Conservation (phyloP, 805 yeast genomes). For the Alloascoidea hylecoeti region DNA sequence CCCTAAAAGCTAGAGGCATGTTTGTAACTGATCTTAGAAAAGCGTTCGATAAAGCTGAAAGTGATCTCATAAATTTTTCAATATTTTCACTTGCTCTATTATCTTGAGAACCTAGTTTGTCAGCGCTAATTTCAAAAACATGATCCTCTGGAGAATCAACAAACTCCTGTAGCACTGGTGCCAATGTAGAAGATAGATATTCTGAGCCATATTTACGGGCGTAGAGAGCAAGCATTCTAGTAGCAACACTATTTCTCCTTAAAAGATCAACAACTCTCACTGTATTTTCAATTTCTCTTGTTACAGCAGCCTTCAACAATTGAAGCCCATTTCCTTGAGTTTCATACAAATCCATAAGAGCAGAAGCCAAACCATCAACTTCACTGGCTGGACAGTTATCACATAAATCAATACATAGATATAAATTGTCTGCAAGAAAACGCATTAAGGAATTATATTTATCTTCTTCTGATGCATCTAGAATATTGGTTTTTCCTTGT, state of each 20-base stretch:
- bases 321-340: constrained; percentile 16
- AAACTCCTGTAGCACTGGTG: constrained; percentile 42
- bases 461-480: constrained; percentile 8
- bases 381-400: constrained; percentile 53
- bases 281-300: constrained; percentile 47
- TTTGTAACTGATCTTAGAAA: constrained; percentile 32
- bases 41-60: constrained; percentile 38
- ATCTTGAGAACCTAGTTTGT: constrained; percentile 26
- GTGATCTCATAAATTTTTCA: constrained; percentile 36
- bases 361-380: constrained; percentile 55
- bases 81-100: constrained; percentile 25
- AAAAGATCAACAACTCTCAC: constrained; percentile 57
- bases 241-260: constrained; percentile 72
- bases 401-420: constrained; percentile 36
- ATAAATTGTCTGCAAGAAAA: constrained; percentile 8
- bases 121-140: constrained; percentile 39
- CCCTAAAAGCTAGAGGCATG: constrained; percentile 49
- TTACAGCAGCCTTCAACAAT: constrained; percentile 39
- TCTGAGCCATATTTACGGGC: constrained; percentile 53
- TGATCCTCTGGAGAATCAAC: constrained; percentile 28
- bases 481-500: constrained; percentile 16
- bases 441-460: constrained; percentile 10
- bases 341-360: constrained; percentile 41
- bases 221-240: constrained; percentile 57
- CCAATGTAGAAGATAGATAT: constrained; percentile 37